A percentile compares a stretch with the other conserved stretches of the same genome.
Conservation (phyloP, 116 monocot genomes). For the Dioscorea cayenensis region DNA sequence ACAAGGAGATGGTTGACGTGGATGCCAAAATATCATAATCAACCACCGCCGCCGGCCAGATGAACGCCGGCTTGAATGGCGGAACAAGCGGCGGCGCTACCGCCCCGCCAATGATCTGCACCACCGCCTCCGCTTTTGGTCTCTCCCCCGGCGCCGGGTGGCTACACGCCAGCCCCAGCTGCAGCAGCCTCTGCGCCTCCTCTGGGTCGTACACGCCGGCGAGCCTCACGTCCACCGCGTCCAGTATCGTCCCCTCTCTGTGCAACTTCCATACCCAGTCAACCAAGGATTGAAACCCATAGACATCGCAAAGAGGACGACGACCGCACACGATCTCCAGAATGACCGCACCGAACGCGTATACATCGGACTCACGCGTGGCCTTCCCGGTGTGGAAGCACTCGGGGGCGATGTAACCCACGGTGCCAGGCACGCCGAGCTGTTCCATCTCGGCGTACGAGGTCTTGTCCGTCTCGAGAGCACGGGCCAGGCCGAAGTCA, state of each 20-base stretch:
- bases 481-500: constrained; percentile 89
- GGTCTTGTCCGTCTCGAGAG: constrained; percentile 56
- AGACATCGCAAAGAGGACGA: constrained; percentile 27
- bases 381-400: constrained; percentile 82
- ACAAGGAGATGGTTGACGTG: constrained; percentile 9
- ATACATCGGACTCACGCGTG: constrained; percentile 80
- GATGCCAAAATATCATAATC: neutral
- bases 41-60: constrained; percentile 37
- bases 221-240: constrained; percentile 45
- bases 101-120: constrained; percentile 43
- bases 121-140: constrained; percentile 44
- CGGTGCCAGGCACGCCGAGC: constrained; percentile 61
- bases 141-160: constrained; percentile 55
- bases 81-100: constrained; percentile 44
- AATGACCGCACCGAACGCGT: constrained; percentile 64
- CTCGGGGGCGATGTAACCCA: constrained; percentile 86
- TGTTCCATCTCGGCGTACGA: constrained; percentile 51
- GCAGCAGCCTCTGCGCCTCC: constrained; percentile 57
- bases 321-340: constrained; percentile 76
- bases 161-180: constrained; percentile 74
- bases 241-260: constrained; percentile 41
- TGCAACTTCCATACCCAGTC: constrained; percentile 87
- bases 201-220: constrained; percentile 11
- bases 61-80: constrained; percentile 48
- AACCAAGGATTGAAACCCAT: constrained; percentile 29